A percentile compares a stretch with the other conserved stretches of the same genome.
Conservation (phyloP, 192 early-diverging fungal genomes). For the Backusella tarrabulga region DNA sequence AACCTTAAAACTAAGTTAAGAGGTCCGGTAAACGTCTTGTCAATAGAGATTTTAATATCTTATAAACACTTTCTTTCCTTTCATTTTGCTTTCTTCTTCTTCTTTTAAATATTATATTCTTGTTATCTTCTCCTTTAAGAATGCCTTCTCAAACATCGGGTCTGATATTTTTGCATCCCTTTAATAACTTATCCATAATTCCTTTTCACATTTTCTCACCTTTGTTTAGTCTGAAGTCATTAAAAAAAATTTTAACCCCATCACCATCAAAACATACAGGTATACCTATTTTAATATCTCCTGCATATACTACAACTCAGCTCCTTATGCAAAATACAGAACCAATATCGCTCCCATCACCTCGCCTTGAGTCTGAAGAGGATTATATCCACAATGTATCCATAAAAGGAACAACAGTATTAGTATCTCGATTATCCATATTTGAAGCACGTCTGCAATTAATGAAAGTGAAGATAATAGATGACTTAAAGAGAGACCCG, state of each 20-base stretch:
- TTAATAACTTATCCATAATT: neutral
- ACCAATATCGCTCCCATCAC: neutral
- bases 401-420: too few species aligned
- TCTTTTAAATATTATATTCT: neutral
- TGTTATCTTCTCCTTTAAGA: neutral
- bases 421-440: neutral
- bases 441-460: neutral
- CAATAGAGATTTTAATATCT: neutral
- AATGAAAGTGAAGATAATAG: neutral
- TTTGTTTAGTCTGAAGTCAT: neutral
- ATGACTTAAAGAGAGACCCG: neutral
- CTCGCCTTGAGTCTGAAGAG: neutral
- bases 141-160: neutral
- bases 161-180: neutral
- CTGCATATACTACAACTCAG: neutral
- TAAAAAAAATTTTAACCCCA: neutral
- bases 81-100: neutral
- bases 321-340: neutral
- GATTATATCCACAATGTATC: neutral
- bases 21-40: neutral
- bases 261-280: neutral
- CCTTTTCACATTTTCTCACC: neutral
- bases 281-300: neutral
- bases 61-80: neutral
- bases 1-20: neutral